These are phyloP conservation scores for Pestalotiopsis sp. DNA, from an alignment of 2,329 filamentous ascomycete species.

Conservation along the genomic window DNA sequence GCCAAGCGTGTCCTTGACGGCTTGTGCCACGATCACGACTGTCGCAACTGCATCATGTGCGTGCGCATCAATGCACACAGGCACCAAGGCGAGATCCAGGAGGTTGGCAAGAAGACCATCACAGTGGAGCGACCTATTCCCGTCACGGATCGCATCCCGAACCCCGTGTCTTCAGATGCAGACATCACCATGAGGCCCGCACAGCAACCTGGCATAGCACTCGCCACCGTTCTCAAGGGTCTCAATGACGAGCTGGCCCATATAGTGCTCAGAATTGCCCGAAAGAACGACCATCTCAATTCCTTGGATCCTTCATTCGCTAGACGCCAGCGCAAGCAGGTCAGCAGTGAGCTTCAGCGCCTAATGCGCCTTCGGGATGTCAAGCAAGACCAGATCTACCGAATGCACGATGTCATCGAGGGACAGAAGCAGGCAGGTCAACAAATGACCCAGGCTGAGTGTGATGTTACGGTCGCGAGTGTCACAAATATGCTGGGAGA, in stretches of 20 bases:
- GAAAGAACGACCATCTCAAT: slow-evolving; percentile 65
- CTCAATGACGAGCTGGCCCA: slow-evolving; percentile 80
- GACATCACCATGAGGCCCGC: slow-evolving; percentile 63
- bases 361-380: slow-evolving; percentile 67
- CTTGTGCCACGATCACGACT: slow-evolving; percentile 54
- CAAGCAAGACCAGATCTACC: slow-evolving; percentile 81
- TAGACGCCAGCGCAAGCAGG: slow-evolving; percentile 62
- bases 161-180: slow-evolving; percentile 30
- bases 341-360: slow-evolving; percentile 63
- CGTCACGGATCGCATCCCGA: slow-evolving; percentile 62
- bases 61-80: slow-evolving; percentile 50
- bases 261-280: slow-evolving; percentile 69
- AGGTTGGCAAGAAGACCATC: slow-evolving; percentile 58
- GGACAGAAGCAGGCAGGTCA: slow-evolving; percentile 71
- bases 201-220: slow-evolving; percentile 70
- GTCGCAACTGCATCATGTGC: slow-evolving; percentile 60
- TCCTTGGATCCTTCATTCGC: slow-evolving; percentile 67
- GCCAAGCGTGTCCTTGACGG: slow-evolving; percentile 56
- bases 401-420: slow-evolving; percentile 81
- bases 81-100: slow-evolving; percentile 36
- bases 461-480: slow-evolving; percentile 65
- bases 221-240: slow-evolving; percentile 82
- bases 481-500: slow-evolving; percentile 38
- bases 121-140: slow-evolving; percentile 66
- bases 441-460: slow-evolving; percentile 63